Evolutionary conservation across 192 early-diverging fungal genomes (phyloP), one percentile per base, ranked within the genome.

Genomic region (Podochytrium sp.): DNA sequence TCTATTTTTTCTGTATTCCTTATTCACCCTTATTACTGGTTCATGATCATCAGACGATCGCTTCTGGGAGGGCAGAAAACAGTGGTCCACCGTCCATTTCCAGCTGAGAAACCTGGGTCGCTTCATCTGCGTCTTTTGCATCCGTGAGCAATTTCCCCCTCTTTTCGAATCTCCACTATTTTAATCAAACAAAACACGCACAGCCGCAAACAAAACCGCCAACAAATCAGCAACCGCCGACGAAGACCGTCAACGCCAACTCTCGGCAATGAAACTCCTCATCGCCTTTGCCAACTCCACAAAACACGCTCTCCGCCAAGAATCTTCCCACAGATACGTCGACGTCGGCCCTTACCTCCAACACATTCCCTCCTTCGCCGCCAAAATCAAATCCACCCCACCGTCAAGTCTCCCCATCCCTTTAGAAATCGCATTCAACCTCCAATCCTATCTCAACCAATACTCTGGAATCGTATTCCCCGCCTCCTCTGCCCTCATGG

Each of bases 271-370:
- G 79, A 90, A 93, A 73, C 76, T 98, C 10, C 55, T 94, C 27
- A 82, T 91, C 0, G 94, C 93, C 3, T 95, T 91, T 75, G 85
- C 90, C 50, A 82, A 92, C 33, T 85, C 91, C 1, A 86, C 88
- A 43, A 97, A 96, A 84, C 92, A 94, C 75, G 92, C 92, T 64
- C 82, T 97, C 35, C 89, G 94, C 41, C 91, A 96, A 69, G 79
- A 90, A 34, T 32, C 49, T 1, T 87, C 86, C 16, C 77, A 84
- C 50, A 79, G 89, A 16, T 87, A 93, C 51, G 80, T 84, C 0
- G 95, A 96, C 65, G 87, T 92, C 68, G 66, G 66, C 27, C 69
- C 69, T 6, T 43, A 71, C 41, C 25, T 71, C 0, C 55, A 57
- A 38, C 40, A 71, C 69, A 38, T 57, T 14, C 16, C 37, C 12